phyloP scores from a whole-genome alignment of 768 basidiomycete species.

The Panaeolus cyanescens region DNA sequence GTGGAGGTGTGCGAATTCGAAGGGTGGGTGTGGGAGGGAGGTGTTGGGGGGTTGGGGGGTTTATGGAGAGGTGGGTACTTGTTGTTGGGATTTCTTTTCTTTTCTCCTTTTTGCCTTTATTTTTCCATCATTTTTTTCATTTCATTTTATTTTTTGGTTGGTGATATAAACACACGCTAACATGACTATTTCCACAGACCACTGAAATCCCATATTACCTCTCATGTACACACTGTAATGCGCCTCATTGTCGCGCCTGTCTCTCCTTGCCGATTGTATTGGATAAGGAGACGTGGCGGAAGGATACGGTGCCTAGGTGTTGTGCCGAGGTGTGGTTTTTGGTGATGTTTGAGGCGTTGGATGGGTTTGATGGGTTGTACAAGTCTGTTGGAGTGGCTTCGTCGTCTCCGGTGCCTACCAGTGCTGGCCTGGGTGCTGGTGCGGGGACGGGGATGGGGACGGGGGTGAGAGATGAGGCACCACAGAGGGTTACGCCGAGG shows the following conservation, averaged over 20 bases:
- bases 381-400: neutral
- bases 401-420: too few species aligned
- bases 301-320: neutral
- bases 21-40: neutral
- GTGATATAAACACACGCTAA: neutral
- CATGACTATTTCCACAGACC: neutral
- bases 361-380: neutral
- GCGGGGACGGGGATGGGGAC: too few species aligned
- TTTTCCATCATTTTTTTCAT: neutral
- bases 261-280: neutral
- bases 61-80: neutral
- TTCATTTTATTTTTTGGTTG: neutral
- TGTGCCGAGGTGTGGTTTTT: neutral
- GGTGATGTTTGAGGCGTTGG: neutral
- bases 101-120: neutral
- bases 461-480: too few species aligned
- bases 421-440: too few species aligned
- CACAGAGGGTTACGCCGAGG: too few species aligned
- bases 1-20: neutral
- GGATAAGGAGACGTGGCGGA: neutral
- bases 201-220: slow-evolving; percentile 1
- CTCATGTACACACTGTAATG: neutral
- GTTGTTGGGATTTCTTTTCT: neutral
- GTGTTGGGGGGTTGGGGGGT: neutral
- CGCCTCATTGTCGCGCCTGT: neutral